Evolutionary conservation across 2,329 filamentous ascomycete genomes (phyloP), one percentile per base, ranked within the genome.

Genomic region (Colletotrichum endophyticum): DNA sequence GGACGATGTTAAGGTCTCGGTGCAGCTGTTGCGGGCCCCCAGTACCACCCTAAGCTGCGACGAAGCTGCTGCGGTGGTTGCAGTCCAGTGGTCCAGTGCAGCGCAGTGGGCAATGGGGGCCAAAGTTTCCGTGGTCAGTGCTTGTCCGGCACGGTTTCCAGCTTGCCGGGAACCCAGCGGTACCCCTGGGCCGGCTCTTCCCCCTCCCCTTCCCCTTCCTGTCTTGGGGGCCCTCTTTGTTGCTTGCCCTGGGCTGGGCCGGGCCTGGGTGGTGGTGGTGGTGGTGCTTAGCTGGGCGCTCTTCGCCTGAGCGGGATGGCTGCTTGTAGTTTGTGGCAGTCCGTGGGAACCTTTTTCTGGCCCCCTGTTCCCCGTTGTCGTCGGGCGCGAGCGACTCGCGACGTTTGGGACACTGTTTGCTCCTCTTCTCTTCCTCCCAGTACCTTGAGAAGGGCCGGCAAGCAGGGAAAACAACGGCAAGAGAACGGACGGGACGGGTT

Each of bases 101-200:
- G 57, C 36, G 39, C 22, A 36, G 22, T 73, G 39, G 25, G 61
- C 61, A 30, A 62, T 62, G 63, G 63, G 63, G 63, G 73, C 72
- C 72, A 61, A 62, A 68, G 69, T 73, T 68, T 67, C 39, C 25
- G n/a, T 76, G 73, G 70, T 73, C 70, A 76, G 59, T 76, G 73
- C 73, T 73, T 44, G 28, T 61, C 70, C 59, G 71, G 59, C 73
- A 73, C 59, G 64, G 70, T 69, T 73, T 25, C 73, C 73, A 76
- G 59, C 73, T 73, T 32, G 32, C 59, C 70, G 73, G 73, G 70
- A 73, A 73, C 56, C 59, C 63, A 69, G 64, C 63, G 56, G 44
- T 64, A 57, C 73, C 64, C 69, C 63, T 57, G 66, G 32, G 22
- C 28, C 39, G 39, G 39, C 19, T 49, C 39, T 49, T 49, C 39